Base-by-base conservation (phyloP, 2,329 filamentous ascomycete species). In the Thermothelomyces thermophilus region DNA sequence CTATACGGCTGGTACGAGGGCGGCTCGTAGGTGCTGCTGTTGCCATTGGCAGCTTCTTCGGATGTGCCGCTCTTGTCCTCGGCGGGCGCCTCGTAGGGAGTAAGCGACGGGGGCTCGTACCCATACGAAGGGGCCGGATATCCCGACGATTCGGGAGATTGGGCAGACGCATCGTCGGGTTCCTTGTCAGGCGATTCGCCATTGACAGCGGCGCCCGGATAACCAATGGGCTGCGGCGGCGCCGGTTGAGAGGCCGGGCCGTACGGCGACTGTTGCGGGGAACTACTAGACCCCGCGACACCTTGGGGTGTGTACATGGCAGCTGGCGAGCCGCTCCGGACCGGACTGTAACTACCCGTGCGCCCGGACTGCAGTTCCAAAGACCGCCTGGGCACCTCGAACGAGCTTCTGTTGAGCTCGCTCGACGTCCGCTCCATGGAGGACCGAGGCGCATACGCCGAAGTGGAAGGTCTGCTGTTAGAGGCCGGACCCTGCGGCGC, bases 111-210 rank as follows among this genome's bases (percentile, higher is more conserved):
- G 13, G 78, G 70, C 53, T 76, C 73, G 52, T 77, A 81, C 5
- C 74, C 75, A 47, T 76, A 77, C 3, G 71, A 69, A 0, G 69
- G 64, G 13, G 73, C 67, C 45, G 77, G 73, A 51, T 76, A 76
- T 4, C 63, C 60, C 5, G 51, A 43, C 2, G 51, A 37, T 3
- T 47, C 48, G 13, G 50, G 20, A 11, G 33, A 34, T 34, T 48
- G 40, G 14, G 37, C 16, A 7, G 31, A 13, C 6, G 41, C 33
- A 30, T 56, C 35, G 30, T 56, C 35, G 30, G 24, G 20, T 10
- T 31, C 43, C 37, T 51, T 47, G 36, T 52, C 56, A 34, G 60
- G 53, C 1, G 55, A 46, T 5, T 51, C 56, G 2, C 57, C 60
- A 14, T 60, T 60, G 9, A 31, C 33, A 35, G 33, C 8, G 7